phyloP scores from a whole-genome alignment of 257 asterid genomes.

The Ocimum tenuiflorum region DNA sequence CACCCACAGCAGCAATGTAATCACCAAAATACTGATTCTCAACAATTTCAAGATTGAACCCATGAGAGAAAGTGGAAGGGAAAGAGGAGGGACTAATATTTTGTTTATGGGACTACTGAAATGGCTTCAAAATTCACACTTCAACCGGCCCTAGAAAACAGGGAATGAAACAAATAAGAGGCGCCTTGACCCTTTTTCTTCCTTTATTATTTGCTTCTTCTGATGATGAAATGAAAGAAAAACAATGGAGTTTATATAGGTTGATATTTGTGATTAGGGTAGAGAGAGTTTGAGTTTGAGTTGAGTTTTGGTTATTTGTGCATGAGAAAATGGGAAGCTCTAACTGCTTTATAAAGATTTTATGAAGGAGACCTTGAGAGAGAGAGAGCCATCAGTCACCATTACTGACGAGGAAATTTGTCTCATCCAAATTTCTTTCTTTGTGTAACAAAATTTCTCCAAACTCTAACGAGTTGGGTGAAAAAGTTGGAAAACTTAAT shows the following conservation, averaged over 20 bases:
- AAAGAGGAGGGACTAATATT: background rate
- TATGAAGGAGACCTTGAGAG: background rate
- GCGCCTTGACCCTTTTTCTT: background rate
- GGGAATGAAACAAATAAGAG: background rate
- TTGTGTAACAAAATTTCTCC: background rate
- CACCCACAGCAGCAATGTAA: constrained; percentile 3
- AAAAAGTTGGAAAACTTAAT: constrained; percentile 8
- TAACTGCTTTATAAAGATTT: constrained; percentile 29
- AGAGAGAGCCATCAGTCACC: background rate
- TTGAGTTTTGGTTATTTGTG: constrained; percentile 25
- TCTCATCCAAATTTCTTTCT: background rate
- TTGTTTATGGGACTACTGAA: background rate
- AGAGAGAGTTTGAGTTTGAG: constrained; percentile 8
- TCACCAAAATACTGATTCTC: constrained; percentile 15
- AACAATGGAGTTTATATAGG: background rate
- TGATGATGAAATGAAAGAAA: constrained; percentile 5
- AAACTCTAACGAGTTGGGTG: background rate
- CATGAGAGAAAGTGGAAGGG: background rate
- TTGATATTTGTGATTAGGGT: background rate
- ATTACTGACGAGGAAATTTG: background rate
- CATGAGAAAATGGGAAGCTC: constrained; percentile 31
- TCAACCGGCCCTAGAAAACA: background rate
- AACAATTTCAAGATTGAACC: constrained; percentile 18
- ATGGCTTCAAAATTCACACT: background rate
- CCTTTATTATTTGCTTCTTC: constrained; percentile 12